phyloP scores from a whole-genome alignment of 805 yeast species.

The Maudiozyma turicensis region DNA sequence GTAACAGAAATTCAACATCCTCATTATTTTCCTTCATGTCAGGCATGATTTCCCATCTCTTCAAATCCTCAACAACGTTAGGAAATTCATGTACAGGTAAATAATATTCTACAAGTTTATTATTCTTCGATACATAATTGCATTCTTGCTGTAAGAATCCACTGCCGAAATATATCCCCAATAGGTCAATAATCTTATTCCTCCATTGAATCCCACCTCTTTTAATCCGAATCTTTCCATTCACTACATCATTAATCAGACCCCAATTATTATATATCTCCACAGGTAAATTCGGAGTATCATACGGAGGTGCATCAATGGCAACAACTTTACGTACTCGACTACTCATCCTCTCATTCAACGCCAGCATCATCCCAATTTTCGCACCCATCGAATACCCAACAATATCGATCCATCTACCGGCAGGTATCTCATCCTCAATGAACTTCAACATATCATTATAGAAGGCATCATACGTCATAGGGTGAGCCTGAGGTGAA shows the following conservation, averaged over 20 bases:
- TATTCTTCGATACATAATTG: constrained; percentile 9
- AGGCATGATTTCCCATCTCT: constrained; percentile 15
- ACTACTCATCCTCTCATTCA: constrained; percentile 13
- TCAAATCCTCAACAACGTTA: constrained; percentile 14
- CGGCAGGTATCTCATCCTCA: constrained; percentile 12
- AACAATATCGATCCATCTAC: constrained; percentile 28
- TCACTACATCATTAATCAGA: constrained; percentile 14
- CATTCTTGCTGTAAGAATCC: constrained; percentile 20
- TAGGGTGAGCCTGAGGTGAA: constrained; percentile 36
- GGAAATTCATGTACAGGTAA: constrained; percentile 22
- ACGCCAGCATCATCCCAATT: constrained; percentile 38
- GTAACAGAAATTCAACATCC: constrained; percentile 32
- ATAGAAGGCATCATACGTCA: constrained; percentile 36
- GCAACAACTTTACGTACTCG: constrained; percentile 35
- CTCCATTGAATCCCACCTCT: constrained; percentile 20
- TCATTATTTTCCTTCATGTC: constrained; percentile 4
- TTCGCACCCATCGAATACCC: constrained; percentile 62
- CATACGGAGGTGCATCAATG: constrained; percentile 30
- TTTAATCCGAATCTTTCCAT: constrained; percentile 12
- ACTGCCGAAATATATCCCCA: constrained; percentile 23
- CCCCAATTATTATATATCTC: constrained; percentile 16
- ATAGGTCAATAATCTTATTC: constrained; percentile 9
- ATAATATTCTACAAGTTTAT: constrained; percentile 12
- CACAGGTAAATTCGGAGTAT: constrained; percentile 13
- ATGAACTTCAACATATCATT: constrained; percentile 34